Evolutionary conservation across 371 early-diverging fungal genomes (phyloP).

Genomic region (Batrachochytrium dendrobatidis): DNA sequence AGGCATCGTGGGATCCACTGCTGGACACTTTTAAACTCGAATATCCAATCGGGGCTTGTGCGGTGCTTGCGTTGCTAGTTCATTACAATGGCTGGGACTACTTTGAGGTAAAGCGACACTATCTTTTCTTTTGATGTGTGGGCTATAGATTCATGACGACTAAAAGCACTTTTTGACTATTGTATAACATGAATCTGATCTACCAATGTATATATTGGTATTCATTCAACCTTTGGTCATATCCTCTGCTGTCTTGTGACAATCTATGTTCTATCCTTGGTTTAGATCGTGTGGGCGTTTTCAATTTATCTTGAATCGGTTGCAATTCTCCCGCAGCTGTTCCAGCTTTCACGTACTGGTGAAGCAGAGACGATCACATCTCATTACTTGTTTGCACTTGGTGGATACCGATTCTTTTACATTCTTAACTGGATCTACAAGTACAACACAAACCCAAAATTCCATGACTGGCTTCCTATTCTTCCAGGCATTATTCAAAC

Average conservation of each 20-base stretch:
- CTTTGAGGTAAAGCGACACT: background rate
- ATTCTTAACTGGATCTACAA: conserved; percentile 95
- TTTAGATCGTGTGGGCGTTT: conserved; percentile 90
- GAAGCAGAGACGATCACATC: conserved; percentile 98
- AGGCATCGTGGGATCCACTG: conserved; percentile 84
- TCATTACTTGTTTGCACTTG: conserved; percentile 96
- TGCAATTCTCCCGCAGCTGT: conserved; percentile 98
- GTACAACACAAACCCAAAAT: conserved; percentile 59
- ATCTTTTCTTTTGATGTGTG: no score
- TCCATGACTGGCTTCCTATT: conserved; percentile 64
- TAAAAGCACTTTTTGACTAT: no score
- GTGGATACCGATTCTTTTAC: conserved; percentile 94
- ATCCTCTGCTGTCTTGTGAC: no score
- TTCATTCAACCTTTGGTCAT: no score
- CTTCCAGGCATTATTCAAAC: conserved; percentile 92
- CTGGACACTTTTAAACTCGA: conserved; percentile 89
- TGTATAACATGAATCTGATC: no score
- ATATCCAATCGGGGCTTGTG: conserved; percentile 66
- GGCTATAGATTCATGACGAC: no score
- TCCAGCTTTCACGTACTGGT: conserved; percentile 91
- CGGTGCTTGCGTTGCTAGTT: conserved; percentile 61
- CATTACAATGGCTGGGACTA: conserved; percentile 50
- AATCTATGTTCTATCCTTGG: no score
- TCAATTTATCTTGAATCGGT: conserved; percentile 96
- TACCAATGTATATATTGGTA: background rate